Base-by-base conservation (phyloP, 495 filamentous ascomycete genomes). In the Daldinia bambusicola region DNA sequence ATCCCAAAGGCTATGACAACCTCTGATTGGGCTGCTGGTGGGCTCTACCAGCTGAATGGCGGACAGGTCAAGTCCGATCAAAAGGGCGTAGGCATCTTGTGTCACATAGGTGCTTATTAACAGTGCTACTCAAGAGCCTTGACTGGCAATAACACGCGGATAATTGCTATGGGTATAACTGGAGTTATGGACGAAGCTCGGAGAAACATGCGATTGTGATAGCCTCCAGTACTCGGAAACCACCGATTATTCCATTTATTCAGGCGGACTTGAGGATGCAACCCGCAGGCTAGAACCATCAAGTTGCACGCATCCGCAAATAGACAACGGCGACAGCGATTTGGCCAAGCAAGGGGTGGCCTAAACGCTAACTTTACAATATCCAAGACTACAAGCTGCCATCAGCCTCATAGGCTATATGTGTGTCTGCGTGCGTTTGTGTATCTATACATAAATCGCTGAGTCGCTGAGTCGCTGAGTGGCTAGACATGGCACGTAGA, bases 111-210 rank as follows among this genome's bases (percentile, higher is more conserved):
- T 50, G 70, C 61, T 69, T 61, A 72, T 72, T 69, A 73, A 69
- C 70, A 50, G 45, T 65, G 43, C 20, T 31, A 61, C 53, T 41
- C 32, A 48, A 45, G 37, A 22, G 32, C 38, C 43, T 63, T 32
- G 30, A 69, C 51, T 61, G 70, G 70, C 62, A 73, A 73, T 63
- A 69, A 66, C 61, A 31, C 66, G 70, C 70, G 66, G 66, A 73
- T 66, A 66, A 63, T 69, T 66, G 66, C 62, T 57, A 20, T 22
- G 26, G 6, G 30, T 20, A 36, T 58, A 9, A 9, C 56, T 58
- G 34, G 53, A 52, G 52, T 41, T 41, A 41, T 73, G 70, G 70
- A 50, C 61, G 31, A 73, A 73, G 70, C 66, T 73, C 70, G 70
- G 65, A 62, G 61, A 61, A 48, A 66, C 61, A 59, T 45, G 52